phyloP scores from a whole-genome alignment of 306 rosid genomes.

The Malus asiatica region DNA sequence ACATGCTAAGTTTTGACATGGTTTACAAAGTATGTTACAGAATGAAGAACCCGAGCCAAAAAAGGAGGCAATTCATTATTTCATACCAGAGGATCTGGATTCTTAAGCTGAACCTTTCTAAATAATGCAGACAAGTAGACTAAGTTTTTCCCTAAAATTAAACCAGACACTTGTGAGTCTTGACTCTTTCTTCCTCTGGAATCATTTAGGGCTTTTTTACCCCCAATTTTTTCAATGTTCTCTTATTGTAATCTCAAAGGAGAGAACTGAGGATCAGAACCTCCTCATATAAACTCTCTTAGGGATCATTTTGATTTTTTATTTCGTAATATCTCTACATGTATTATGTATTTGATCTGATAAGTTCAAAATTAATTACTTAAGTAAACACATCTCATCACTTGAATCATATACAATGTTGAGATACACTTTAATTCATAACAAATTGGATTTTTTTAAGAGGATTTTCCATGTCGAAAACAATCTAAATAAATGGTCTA shows the following conservation, averaged over 20 bases:
- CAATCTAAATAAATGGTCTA: not conserved
- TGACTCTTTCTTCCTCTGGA: not conserved
- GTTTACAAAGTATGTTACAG: not conserved
- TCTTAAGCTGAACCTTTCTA: not conserved
- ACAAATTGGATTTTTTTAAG: not conserved
- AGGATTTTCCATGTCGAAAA: not conserved
- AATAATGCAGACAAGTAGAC: not conserved
- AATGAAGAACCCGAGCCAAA: not conserved
- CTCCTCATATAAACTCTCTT: not conserved
- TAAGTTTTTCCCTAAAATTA: not conserved
- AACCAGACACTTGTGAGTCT: not conserved
- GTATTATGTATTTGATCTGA: not conserved
- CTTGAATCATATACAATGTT: not conserved
- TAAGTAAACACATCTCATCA: not conserved
- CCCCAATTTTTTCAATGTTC: not conserved
- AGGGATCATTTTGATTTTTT: not conserved
- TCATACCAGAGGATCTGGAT: not conserved
- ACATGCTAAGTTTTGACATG: slow-evolving; percentile 22
- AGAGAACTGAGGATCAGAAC: not conserved
- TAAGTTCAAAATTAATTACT: not conserved
- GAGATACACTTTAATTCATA: not conserved
- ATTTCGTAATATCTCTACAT: not conserved
- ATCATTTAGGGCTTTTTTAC: not conserved
- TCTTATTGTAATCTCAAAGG: not conserved
- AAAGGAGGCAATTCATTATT: not conserved